Base-by-base conservation (phyloP, 2,329 filamentous ascomycete species). In the Clarireedia homoeocarpa region DNA sequence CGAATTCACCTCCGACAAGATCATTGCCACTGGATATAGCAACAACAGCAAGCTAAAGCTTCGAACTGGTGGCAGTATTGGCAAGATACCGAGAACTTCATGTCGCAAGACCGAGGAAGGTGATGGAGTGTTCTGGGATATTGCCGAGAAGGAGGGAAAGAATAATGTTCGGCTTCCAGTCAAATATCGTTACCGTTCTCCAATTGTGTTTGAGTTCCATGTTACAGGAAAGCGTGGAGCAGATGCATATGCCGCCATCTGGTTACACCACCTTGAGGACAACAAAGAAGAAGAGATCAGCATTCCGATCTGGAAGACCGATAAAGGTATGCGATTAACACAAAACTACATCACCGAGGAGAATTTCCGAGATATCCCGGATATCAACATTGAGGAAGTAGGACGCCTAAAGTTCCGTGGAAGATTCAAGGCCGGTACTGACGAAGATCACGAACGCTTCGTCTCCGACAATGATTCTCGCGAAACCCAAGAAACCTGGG, bases 401-500 rank as follows among this genome's bases (percentile, higher is more conserved):
- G 92, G 92, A 1, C 85, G 91, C 2, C 74, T 97, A 12, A 81
- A 83, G 38, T 96, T 97, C 77, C 77, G 78, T 2, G 89, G 83
- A 10, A 80, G 84, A 12, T 97, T 97, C 76, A 95, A 94, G 61
- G 85, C 91, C 0, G 92, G 92, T 14, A 95, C 89, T 49, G 91
- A 96, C 69, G 83, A 89, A 53, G 87, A 89, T 17, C 94, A 97
- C 68, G 80, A 89, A 62, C 78, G 77, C 1, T 96, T 96, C 64
- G 85, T 96, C 23, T 81, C 84, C 48, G 89, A 95, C 70, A 96
- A 95, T 66, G 85, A 95, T 68, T 86, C 87, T 1, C 85, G 92
- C 34, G 94, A 97, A 75, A 96, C 91, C 0, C 95, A 89, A 61
- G 92, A 97, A 73, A 88, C 87, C 0, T 97, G 91, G 90, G 91